Base-by-base conservation (phyloP, 1,139 yeast species). In the Candida sanyaensis region DNA sequence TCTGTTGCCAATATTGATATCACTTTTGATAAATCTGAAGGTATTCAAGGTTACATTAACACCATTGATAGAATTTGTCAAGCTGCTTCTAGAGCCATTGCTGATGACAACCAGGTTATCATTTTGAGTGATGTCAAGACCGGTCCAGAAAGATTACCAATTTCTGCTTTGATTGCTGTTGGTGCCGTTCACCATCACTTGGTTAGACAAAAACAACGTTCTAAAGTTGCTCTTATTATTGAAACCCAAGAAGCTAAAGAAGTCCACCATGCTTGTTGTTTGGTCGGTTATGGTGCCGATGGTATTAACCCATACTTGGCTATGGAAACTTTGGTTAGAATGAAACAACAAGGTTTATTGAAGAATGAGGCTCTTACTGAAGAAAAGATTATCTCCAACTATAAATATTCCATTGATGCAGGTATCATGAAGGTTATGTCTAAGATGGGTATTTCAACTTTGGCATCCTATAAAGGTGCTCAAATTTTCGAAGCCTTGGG, bases 241-340 rank as follows among this genome's bases (percentile, higher is more conserved):
- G 97, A 93, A 73, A 86, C 98, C 41, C 97, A 96, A 45, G 99
- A 93, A 71, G 98, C 98, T 17, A 86, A 96, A 68, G 99, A 93
- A 69, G 96, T 92, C 42, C 99, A 93, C 68, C 98, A 93, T 71
- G 83, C 91, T 68, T 90, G 97, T 76, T 92, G 92, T 59, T 78
- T 93, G 59, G 83, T 93, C 34, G 98, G 99, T 55, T 93, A 93
- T 65, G 99, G 99, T 77, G 96, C 96, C 53, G 99, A 93, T 73
- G 98, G 91, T 55, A 78, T 93, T 61, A 88, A 88, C 71, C 99
- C 99, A 45, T 93, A 91, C 75, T 75, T 93, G 66, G 96, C 95
- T 13, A 81, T 92, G 73, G 97, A 93, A 68, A 86, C 97, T 12
- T 75, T 93, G 62, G 72, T 88, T 52, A 86, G 89, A 74, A 84